phyloP scores from a whole-genome alignment of 176 grass and related monocot genomes.

The Aegilops tauschii region DNA sequence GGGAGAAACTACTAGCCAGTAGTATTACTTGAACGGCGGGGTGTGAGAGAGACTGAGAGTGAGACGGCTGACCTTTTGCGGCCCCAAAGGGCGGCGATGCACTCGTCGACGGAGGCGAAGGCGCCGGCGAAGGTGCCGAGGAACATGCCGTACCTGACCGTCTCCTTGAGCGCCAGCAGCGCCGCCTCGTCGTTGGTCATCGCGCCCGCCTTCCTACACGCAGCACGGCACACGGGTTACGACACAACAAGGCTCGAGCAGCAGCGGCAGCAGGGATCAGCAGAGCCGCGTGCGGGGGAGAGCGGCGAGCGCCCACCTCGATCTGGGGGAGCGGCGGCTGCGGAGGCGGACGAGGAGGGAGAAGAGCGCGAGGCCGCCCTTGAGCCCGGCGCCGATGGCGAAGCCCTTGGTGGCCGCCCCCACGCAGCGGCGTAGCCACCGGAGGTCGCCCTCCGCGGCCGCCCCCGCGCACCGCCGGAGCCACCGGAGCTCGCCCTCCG shows the following conservation, averaged over 20 bases:
- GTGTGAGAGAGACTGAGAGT: not conserved
- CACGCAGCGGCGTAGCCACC: conserved; percentile 71
- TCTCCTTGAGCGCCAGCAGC: conserved; percentile 80
- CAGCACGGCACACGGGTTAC: conserved; percentile 11
- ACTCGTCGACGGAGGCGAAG: conserved; percentile 89
- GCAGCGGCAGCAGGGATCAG: not conserved
- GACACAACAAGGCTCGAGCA: too few relatives aligned
- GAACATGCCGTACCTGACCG: conserved; percentile 84
- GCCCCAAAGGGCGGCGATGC: conserved; percentile 78
- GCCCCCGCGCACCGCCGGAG: conserved; percentile 52
- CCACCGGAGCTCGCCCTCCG: conserved; percentile 56
- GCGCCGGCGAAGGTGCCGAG: conserved; percentile 86
- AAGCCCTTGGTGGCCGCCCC: conserved; percentile 86
- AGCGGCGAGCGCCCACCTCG: conserved; percentile 6
- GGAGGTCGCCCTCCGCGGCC: conserved; percentile 40
- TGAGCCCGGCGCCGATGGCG: conserved; percentile 81
- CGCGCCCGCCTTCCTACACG: conserved; percentile 55
- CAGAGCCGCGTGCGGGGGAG: not conserved
- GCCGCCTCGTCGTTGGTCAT: conserved; percentile 83
- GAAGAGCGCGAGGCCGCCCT: conserved; percentile 84
- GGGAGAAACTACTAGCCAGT: not conserved
- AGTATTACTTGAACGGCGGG: not conserved
- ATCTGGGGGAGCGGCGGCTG: conserved; percentile 82
- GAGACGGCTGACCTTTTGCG: conserved; percentile 54
- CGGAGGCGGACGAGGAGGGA: conserved; percentile 82